Conservation (phyloP, 192 early-diverging fungal genomes). For the Coemansia sp. region DNA sequence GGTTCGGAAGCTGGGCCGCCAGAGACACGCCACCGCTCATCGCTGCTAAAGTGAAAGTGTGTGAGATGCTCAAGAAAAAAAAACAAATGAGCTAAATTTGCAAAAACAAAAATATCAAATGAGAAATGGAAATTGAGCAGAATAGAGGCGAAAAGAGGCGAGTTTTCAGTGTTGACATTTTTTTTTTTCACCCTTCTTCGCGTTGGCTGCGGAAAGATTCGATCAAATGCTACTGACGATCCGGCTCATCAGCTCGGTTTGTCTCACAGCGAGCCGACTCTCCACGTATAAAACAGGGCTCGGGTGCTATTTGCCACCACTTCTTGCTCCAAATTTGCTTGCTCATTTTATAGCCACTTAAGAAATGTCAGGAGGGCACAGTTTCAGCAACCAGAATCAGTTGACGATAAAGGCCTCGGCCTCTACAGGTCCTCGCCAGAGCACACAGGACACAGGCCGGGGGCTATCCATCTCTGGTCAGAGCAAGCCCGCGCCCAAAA, state of each 20-base stretch:
- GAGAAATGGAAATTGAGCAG: neutral
- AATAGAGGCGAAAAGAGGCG: neutral
- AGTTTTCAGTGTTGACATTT: neutral
- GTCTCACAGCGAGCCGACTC: constrained; percentile 1
- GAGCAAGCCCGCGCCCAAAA: neutral
- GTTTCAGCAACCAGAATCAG: neutral
- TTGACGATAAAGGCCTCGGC: neutral
- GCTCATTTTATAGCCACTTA: neutral
- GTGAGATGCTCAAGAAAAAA: neutral
- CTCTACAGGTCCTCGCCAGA: neutral
- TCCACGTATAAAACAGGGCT: neutral
- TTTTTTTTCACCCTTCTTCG: neutral
- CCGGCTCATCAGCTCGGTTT: neutral
- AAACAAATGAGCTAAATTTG: neutral
- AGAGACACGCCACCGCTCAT: constrained; percentile 29
- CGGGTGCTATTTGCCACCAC: neutral
- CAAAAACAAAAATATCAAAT: neutral
- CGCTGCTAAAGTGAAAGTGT: neutral
- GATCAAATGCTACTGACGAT: neutral
- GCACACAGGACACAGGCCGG: neutral
- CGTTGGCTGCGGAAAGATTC: neutral
- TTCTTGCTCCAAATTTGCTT: neutral
- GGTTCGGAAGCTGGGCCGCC: constrained; percentile 32
- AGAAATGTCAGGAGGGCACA: neutral
- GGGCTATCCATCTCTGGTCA: neutral